These are phyloP conservation scores for Choiromyces venosus DNA, from an alignment of 495 filamentous ascomycete species.

Conservation along the genomic window DNA sequence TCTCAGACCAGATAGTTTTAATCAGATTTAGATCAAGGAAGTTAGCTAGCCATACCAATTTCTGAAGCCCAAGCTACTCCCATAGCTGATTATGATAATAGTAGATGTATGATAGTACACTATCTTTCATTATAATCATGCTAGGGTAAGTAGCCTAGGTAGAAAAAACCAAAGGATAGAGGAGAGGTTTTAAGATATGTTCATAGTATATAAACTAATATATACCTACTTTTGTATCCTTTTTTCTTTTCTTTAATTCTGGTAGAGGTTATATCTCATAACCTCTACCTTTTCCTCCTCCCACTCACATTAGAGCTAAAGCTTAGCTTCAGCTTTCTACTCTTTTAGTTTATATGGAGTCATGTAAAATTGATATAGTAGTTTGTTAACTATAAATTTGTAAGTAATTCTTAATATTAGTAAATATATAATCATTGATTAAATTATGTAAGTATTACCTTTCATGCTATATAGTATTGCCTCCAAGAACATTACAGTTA, in stretches of 20 bases:
- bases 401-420: too few species aligned
- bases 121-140: constrained; percentile 9
- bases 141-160: neutral
- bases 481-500: too few species aligned
- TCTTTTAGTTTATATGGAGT: neutral
- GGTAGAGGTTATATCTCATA: neutral
- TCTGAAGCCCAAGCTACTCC: neutral
- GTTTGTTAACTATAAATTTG: neutral
- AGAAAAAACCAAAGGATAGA: neutral
- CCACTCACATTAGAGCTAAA: neutral
- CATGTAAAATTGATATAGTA: constrained; percentile 4
- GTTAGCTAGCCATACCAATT: constrained; percentile 5
- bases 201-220: constrained; percentile 16
- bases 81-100: neutral
- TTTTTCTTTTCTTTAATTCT: neutral
- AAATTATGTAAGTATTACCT: too few species aligned
- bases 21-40: constrained; percentile 9
- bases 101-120: neutral
- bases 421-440: too few species aligned
- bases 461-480: too few species aligned
- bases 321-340: neutral
- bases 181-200: neutral
- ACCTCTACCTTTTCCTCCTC: neutral
- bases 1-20: neutral
- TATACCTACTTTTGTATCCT: neutral